phyloP scores from a whole-genome alignment of 768 basidiomycete species.

The Suillus decipiens region DNA sequence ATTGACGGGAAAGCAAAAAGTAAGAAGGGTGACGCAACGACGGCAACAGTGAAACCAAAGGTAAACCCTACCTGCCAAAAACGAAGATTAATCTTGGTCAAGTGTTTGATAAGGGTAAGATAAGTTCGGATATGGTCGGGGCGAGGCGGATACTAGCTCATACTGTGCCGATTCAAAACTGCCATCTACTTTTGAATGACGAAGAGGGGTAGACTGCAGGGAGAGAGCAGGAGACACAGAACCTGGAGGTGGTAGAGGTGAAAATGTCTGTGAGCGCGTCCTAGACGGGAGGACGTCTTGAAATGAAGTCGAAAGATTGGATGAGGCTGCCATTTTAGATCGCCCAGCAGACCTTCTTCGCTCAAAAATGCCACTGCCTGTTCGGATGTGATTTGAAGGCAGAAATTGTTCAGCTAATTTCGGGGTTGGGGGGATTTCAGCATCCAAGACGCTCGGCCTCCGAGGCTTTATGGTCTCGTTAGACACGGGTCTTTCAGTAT shows the following conservation, averaged over 20 bases:
- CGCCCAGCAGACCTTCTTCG: constrained; percentile 23
- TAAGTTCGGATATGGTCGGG: constrained; percentile 43
- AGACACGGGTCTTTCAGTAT: constrained; percentile 40
- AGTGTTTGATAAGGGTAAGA: constrained; percentile 60
- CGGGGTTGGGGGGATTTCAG: constrained; percentile 60
- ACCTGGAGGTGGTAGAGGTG: constrained; percentile 20
- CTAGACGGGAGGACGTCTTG: constrained; percentile 25
- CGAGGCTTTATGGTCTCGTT: constrained; percentile 39
- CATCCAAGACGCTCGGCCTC: constrained; percentile 50
- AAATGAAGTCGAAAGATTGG: constrained; percentile 30
- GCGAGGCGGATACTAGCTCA: constrained; percentile 57
- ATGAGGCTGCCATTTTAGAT: constrained; percentile 21
- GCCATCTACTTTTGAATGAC: constrained; percentile 34
- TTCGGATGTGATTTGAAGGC: constrained; percentile 32
- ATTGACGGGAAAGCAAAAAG: background rate
- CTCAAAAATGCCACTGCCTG: constrained; percentile 34
- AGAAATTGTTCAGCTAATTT: constrained; percentile 56
- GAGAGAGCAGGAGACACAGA: constrained; percentile 33
- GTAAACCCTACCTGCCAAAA: background rate
- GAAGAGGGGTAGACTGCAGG: constrained; percentile 24
- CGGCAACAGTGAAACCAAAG: background rate
- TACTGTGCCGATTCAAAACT: constrained; percentile 69
- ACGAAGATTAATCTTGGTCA: constrained; percentile 41
- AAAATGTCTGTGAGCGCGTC: constrained; percentile 13
- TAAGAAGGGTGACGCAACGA: background rate